Percentiles rank a stretch among this genome's conserved stretches.
phyloP scores from a whole-genome alignment of 2,329 filamentous ascomycete species.

The Sphaceloma murrayae region DNA sequence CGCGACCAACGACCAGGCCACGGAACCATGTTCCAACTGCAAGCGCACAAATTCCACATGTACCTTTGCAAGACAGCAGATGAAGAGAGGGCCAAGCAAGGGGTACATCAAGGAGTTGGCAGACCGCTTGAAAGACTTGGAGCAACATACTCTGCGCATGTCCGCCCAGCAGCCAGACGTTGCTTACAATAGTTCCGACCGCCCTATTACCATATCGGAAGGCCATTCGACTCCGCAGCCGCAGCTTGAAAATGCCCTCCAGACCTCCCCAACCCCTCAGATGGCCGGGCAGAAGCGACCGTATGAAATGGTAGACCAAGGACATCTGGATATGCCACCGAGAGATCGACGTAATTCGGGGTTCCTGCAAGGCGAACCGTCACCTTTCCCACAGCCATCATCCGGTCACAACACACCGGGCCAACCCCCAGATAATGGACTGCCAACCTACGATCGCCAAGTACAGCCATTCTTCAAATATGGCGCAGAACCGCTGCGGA shows the following conservation, averaged over 20 bases:
- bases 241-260: not conserved
- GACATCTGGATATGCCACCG: not conserved
- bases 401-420: conserved; percentile 4
- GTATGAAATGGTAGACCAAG: conserved; percentile 7
- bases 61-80: conserved; percentile 62
- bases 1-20: conserved; percentile 62
- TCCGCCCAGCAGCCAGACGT: conserved; percentile 22
- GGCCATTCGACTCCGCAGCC: not conserved
- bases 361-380: not conserved
- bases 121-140: conserved; percentile 71
- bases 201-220: not conserved
- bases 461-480: conserved; percentile 28
- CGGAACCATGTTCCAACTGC: conserved; percentile 72
- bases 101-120: conserved; percentile 91
- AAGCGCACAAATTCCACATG: conserved; percentile 66
- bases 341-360: not conserved
- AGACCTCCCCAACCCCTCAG: conserved; percentile 1
- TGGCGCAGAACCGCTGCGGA: conserved; percentile 23
- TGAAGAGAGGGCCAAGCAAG: conserved; percentile 63
- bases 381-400: not conserved
- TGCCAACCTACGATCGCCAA: conserved; percentile 1
- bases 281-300: conserved; percentile 13
- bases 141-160: conserved; percentile 54
- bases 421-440: not conserved
- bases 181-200: conserved; percentile 4